A percentile compares a stretch with the other conserved stretches of the same genome.
phyloP scores from a whole-genome alignment of 2,329 filamentous ascomycete species.

The Aschersonia sp. region DNA sequence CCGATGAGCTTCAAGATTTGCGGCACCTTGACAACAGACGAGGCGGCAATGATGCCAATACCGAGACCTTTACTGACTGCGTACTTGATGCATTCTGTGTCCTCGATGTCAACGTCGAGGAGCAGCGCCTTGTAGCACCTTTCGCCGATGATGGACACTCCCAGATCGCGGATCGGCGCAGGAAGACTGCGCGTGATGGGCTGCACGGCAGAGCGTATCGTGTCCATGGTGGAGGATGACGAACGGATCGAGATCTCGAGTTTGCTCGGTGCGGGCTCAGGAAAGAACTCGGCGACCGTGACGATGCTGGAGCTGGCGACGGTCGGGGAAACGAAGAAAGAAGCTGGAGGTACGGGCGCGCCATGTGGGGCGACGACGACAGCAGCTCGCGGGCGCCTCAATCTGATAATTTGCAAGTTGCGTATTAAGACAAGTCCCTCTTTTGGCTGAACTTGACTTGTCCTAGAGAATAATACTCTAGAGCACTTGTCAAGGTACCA shows the following conservation, averaged over 20 bases:
- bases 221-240: conserved; percentile 35
- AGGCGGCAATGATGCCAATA: conserved; percentile 83
- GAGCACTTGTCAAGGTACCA: too few relatives aligned
- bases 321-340: not conserved
- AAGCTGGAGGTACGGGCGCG: too few relatives aligned
- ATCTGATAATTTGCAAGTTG: too few relatives aligned
- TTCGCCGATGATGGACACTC: conserved; percentile 66
- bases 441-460: too few relatives aligned
- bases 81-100: conserved; percentile 71
- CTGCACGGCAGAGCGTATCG: conserved; percentile 44
- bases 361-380: not conserved
- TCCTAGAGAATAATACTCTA: too few relatives aligned
- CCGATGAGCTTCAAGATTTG: conserved; percentile 86
- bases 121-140: conserved; percentile 77
- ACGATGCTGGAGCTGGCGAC: not conserved
- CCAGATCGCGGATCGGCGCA: conserved; percentile 57
- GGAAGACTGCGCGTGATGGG: conserved; percentile 65
- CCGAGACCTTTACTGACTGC: conserved; percentile 86
- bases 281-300: not conserved
- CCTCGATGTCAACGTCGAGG: conserved; percentile 67
- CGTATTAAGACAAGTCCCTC: too few relatives aligned
- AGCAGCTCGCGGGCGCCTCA: not conserved
- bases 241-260: not conserved
- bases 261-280: not conserved
- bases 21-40: conserved; percentile 86